phyloP scores from a whole-genome alignment of 140 eudicot genomes.

The Stevia rebaudiana region DNA sequence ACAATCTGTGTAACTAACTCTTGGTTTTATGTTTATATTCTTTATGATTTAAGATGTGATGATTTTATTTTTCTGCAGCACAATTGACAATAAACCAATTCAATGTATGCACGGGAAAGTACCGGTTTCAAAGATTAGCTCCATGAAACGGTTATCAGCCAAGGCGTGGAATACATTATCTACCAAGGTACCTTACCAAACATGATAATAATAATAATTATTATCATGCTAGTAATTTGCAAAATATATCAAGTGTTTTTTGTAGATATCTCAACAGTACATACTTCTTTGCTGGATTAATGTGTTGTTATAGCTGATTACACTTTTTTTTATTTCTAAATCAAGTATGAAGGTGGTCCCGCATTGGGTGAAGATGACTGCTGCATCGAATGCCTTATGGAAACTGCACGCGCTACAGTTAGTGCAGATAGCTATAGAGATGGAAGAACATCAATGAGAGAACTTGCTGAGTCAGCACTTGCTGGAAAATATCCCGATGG shows the following conservation, averaged over 20 bases:
- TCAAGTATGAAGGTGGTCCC: conserved; percentile 83
- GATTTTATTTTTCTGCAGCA: conserved; percentile 40
- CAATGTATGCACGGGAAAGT: conserved; percentile 83
- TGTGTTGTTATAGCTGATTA: conserved; percentile 11
- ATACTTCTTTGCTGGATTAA: conserved; percentile 5
- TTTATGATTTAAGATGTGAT: not conserved
- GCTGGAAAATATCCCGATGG: conserved; percentile 68
- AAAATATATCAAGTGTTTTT: not conserved
- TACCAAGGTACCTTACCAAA: conserved; percentile 63
- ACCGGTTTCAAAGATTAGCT: conserved; percentile 63
- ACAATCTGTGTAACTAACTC: too few relatives aligned
- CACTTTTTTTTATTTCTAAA: conserved; percentile 19
- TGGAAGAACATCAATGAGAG: conserved; percentile 62
- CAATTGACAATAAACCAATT: conserved; percentile 68
- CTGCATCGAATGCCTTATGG: conserved; percentile 66
- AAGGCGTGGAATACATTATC: conserved; percentile 66
- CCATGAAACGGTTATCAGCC: conserved; percentile 74
- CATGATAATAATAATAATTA: not conserved
- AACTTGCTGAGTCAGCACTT: conserved; percentile 89
- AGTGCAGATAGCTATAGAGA: conserved; percentile 80
- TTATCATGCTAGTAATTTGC: not conserved
- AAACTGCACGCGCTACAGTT: conserved; percentile 53
- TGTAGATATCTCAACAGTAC: not conserved
- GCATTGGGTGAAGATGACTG: conserved; percentile 56
- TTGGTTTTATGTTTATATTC: conserved; percentile 4